A percentile compares a stretch with the other conserved stretches of the same genome.
phyloP scores from a whole-genome alignment of 83 land plant genomes.

The Thuja plicata region DNA sequence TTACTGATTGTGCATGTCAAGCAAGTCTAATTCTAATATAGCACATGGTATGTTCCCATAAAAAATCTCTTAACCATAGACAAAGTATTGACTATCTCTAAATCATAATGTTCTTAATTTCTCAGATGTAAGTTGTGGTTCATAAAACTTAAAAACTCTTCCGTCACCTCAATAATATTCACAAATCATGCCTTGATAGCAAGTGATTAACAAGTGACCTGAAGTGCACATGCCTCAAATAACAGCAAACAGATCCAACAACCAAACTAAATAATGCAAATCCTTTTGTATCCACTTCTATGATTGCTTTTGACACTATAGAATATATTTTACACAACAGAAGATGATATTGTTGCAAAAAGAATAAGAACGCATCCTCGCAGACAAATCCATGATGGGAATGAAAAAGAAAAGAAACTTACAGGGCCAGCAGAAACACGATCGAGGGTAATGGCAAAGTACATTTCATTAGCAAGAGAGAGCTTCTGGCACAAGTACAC shows the following conservation, averaged over 20 bases:
- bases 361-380: not conserved
- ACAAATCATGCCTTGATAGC: not conserved
- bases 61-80: not conserved
- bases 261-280: not conserved
- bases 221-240: not conserved
- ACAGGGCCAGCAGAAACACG: conserved; percentile 98
- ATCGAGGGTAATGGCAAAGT: conserved; percentile 97
- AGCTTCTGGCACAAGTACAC: conserved; percentile 91
- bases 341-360: not conserved
- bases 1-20: not conserved
- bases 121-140: not conserved
- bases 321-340: not conserved
- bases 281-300: not conserved
- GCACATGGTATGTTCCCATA: not conserved
- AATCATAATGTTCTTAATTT: not conserved
- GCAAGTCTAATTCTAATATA: not conserved
- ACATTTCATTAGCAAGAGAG: conserved; percentile 96
- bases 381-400: not conserved
- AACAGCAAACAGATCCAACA: not conserved
- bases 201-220: not conserved
- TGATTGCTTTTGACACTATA: not conserved
- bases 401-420: conserved; percentile 23
- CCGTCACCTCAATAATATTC: not conserved
- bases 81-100: not conserved
- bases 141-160: not conserved